Base-by-base conservation (phyloP, 2,329 filamentous ascomycete genomes). In the Stachybotrys chlorohalonatus region DNA sequence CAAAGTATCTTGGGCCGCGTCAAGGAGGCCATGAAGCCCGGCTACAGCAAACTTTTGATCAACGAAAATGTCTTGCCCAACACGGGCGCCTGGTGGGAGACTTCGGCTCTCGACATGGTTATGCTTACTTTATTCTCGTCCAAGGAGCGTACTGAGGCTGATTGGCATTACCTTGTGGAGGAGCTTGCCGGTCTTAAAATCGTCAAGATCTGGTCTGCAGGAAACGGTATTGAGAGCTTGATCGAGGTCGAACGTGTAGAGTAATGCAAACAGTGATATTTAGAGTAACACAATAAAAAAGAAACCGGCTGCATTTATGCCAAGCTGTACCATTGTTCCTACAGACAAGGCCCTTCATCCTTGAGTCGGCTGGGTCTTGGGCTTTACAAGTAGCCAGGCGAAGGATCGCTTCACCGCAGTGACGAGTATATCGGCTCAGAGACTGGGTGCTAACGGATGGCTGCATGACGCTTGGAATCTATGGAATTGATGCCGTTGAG, bases 1-100 rank as follows among this genome's bases (percentile, higher is more conserved):
- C 57, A 61, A 11, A 49, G 63, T 11, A 66, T 75, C 8, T 60
- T 75, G 1, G 24, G 31, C 0, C 61, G 67, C 9, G 52, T 70
- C 57, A 67, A 63, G 16, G 55, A 57, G 6, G 71, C 69, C 0
- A 74, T 75, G 70, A 60, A 60, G 30, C 65, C 63, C n/a, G 68
- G 68, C 0, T 72, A 71, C 52, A 71, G 67, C 11, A 72, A 68
- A 56, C 58, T 73, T 1, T 55, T 75, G 0, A 63, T 73, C 36
- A 69, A 73, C 30, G 72, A 74, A 46, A 65, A 69, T 31, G 67
- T 74, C 2, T 57, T 74, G 6, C 70, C 71, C 0, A 58, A 65
- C 2, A 67, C 57, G 11, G 66, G 65, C 0, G 68, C 67, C 0
- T 56, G 65, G 31, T 74, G 69, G 66, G 64, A 73, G 57, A 61